Base-by-base conservation (phyloP, 257 asterid species). In the Thymus mandschuricus region DNA sequence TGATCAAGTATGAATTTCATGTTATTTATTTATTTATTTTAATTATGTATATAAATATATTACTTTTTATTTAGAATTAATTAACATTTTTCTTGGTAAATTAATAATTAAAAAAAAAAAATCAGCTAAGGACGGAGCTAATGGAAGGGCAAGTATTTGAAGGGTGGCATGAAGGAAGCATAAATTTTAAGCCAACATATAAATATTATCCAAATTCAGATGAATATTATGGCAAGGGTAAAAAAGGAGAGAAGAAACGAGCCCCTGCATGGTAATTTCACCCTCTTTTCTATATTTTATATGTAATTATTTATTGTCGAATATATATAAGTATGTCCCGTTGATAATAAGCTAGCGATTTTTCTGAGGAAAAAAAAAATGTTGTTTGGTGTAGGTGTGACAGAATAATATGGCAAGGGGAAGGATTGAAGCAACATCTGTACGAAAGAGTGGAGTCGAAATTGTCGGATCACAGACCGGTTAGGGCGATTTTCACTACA, bases 401-500 rank as follows among this genome's bases (percentile, higher is more conserved):
- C 27, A 78, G 95, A 29, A 88, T 88, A 78, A 88, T 88, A 60
- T 86, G 91, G 95, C 71, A 62, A 31, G 89, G 95, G 28, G 86
- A 86, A 70, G 89, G 86, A 3, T 27, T 88, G 74, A 86, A 86
- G 66, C 89, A 86, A 74, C 74, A 82, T 5, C 1, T n/a, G 4
- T 88, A 88, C 58, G 75, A 69, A 6, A 84, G 95, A 59, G 84
- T 84, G 3, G 95, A 88, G 71, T 80, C 84, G n/a, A 86, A 68
- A 77, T 54, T 88, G 68, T 88, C 95, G 2, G 95, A 88, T 73
- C 95, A 88, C 66, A 82, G 89, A 45, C 87, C 91, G 7, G 91
- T 88, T 58, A 82, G 79, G 67, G 83, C 88, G 55, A 71, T 82
- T n/a, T 88, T 88, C 76, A 80, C 74, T 48, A 64, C 83, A 27